These are phyloP conservation scores for Graphilbum fragrans DNA, from an alignment of 2,329 filamentous ascomycete genomes.

Conservation along the genomic window DNA sequence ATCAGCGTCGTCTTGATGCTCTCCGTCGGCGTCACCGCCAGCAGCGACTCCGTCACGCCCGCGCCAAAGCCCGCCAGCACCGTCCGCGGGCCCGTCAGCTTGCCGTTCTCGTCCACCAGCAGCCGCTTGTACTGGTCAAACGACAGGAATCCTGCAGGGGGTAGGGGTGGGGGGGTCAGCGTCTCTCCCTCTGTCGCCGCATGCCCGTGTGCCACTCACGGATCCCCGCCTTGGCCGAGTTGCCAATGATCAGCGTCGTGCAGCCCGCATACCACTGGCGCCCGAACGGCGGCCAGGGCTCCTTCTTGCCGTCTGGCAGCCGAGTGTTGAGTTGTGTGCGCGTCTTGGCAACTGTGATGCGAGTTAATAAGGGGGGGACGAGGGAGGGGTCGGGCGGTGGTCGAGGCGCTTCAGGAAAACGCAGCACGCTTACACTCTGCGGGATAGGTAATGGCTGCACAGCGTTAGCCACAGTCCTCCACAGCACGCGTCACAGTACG, in stretches of 20 bases:
- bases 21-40: conserved; percentile 94
- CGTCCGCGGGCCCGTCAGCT: conserved; percentile 79
- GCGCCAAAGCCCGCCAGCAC: conserved; percentile 91
- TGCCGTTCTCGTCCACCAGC: conserved; percentile 72
- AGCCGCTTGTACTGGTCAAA: conserved; percentile 89
- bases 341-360: conserved; percentile 70
- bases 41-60: conserved; percentile 81
- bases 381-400: too few species aligned
- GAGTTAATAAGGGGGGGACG: background rate
- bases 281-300: conserved; percentile 91
- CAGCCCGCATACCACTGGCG: conserved; percentile 95
- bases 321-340: conserved; percentile 83
- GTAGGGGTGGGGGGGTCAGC: background rate
- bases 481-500: background rate
- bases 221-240: conserved; percentile 91
- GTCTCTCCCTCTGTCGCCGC: background rate
- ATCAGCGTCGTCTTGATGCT: conserved; percentile 98
- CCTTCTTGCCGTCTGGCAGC: conserved; percentile 69
- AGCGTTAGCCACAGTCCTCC: conserved; percentile 13
- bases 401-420: too few species aligned
- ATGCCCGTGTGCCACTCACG: too few species aligned
- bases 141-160: conserved; percentile 63
- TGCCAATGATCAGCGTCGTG: conserved; percentile 92
- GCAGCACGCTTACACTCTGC: conserved; percentile 60
- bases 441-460: conserved; percentile 71